Evolutionary conservation across 1,139 yeast species (phyloP), one percentile per base, ranked within the genome.

Genomic region (Saccharomyces hybrid): DNA sequence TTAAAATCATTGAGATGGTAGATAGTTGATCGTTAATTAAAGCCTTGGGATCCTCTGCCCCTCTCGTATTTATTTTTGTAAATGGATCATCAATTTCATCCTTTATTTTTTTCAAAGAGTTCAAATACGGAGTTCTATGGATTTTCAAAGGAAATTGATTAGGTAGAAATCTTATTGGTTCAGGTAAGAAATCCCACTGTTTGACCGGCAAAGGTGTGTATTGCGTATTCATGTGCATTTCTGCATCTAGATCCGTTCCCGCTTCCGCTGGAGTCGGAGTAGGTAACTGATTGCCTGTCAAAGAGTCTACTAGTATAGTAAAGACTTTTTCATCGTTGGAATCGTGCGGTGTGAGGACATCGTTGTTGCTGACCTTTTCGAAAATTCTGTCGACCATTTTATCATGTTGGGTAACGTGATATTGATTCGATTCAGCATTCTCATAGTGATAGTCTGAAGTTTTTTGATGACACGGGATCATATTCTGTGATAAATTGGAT

Each of bases 1-100:
- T 80, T 53, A 91, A 71, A 29, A 90, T 80, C 83, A 91, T 87
- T 0, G 96, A 83, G 2, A 90, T 80, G 0, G 95, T 87, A 1
- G 88, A 78, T 58, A 93, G 74, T 61, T 90, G 84, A 67, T 90
- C 96, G 28, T 86, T 79, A 38, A 84, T 66, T 70, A 86, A 75
- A 48, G 85, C 70, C 54, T 79, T 80, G 48, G 80, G 78, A 62
- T 82, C 76, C 29, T 73, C 77, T 0, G 86, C 82, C 52, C 85
- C 81, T 66, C 79, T 77, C 13, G 76, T 73, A 65, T 81, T 82
- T 38, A 81, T 72, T 55, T 78, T 77, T 52, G 83, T 78, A 62
- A 83, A 82, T 51, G 84, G 81, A 56, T 79, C 71, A 61, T 83
- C 87, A 57, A 84, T 79, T 65, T 89, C 96, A 4, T 72, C 71